Base-by-base conservation (phyloP, 352 stramenopile genomes). In the Pythium brachiatum region DNA sequence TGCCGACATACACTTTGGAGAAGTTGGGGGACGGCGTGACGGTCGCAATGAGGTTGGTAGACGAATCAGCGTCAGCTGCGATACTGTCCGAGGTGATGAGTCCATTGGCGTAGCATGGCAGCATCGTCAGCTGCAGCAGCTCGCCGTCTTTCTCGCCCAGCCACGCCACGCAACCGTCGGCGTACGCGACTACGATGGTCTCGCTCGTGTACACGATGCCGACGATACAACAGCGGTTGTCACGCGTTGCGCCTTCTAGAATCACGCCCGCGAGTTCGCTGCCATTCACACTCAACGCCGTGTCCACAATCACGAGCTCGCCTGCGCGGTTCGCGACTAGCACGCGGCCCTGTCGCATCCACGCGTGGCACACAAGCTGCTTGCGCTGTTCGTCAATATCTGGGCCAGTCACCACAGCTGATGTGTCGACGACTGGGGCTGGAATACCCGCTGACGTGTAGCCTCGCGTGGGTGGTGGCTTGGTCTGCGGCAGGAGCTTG, bases 1-100 rank as follows among this genome's bases (percentile, higher is more conserved):
- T 91, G 6, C 76, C 77, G n/a, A 90, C 70, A 56, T 83, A 89
- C 0, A 83, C 65, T 59, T 85, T 86, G 8, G 74, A 70, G 59
- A 75, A 80, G 18, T 71, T 82, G 5, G 84, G 84, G 6, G 81
- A 83, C 15, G 72, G 47, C 2, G 76, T 52, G 41, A 93, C 64
- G 44, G 75, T 70, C 2, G 71, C 71, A 18, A 87, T 56, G 20
- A 77, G 43, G 12, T 55, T 60, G 23, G 11, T 36, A 4, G 26
- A 57, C 1, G 39, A 2, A 12, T 43, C 50, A 11, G 20, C 13
- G 16, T 9, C 32, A 20, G 29, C 23, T 18, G 23, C 56, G 4
- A 27, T 27, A 13, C 18, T 11, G 2, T 27, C 16, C 1, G 34
- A 1, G 27, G 2, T 41, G n/a, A 2, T 55, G 8, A 9, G 4